Base-by-base conservation (phyloP, 1,139 yeast genomes). In the Geotrichum histeridarum region DNA sequence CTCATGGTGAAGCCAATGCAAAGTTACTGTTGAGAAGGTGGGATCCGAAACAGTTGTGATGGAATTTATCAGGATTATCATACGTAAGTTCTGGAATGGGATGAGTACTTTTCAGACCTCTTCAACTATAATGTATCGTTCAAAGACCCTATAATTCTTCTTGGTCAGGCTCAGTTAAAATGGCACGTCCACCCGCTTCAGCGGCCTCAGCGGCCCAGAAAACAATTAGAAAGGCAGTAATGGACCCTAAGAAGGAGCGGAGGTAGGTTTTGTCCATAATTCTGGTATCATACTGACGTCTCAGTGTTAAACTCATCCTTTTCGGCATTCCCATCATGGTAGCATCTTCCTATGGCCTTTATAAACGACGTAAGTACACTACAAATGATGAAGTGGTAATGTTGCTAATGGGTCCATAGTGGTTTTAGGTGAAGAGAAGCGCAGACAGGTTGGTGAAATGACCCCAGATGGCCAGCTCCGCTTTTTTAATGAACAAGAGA, bases 391-490 rank as follows among this genome's bases (percentile, higher is more conserved):
- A 33, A 32, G 15, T 18, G 15, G 8, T 12, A 12, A 31, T 37
- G 9, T 14, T 11, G 17, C 37, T 18, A 22, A 36, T 46, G 15
- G 61, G 35, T 56, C 51, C 11, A 52, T 63, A 56, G 72, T 75
- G 38, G 64, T 73, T 31, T 64, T 71, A 1, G 80, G 80, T 4
- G 73, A 75, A 33, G 77, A 76, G 57, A 71, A 78, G 60, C 71
- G 70, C 47, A 70, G 71, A 2, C 82, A 78, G 59, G 66, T 71
- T 15, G 83, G 83, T 6, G 81, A 76, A 54, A 68, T 72, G 55
- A 72, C 78, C 53, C 72, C 74, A 0, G 81, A 77, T 55, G 82
- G 82, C 0, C 70, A 75, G 2, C 67, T 77, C 7, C 67, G 79
- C 27, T 64, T 73, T 54, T 79, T 77, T 64, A 66, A 71, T 8